These are phyloP conservation scores for Asterophora lycoperdoides DNA, from an alignment of 768 basidiomycete species.

Conservation along the genomic window DNA sequence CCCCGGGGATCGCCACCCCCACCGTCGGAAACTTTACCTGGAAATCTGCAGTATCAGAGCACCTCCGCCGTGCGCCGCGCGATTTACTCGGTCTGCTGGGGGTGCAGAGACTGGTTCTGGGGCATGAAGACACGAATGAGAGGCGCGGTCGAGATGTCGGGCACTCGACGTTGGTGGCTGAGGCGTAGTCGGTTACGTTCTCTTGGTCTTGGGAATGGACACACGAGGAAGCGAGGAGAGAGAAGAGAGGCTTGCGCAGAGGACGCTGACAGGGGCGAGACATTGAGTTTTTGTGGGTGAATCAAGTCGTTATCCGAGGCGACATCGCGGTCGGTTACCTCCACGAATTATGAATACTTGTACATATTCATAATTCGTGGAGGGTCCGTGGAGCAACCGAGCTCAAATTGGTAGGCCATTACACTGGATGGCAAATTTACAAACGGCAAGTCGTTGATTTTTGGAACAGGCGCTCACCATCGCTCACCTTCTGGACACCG, in stretches of 20 bases:
- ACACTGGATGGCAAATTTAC: too few species aligned
- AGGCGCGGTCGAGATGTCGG: slow-evolving; percentile 43
- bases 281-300: too few species aligned
- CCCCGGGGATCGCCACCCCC: slow-evolving; percentile 66
- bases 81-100: slow-evolving; percentile 47
- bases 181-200: slow-evolving; percentile 49
- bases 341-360: too few species aligned
- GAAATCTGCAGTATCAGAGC: slow-evolving; percentile 39
- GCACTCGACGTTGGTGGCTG: slow-evolving; percentile 43
- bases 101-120: slow-evolving; percentile 46
- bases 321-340: too few species aligned
- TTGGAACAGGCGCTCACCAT: too few species aligned
- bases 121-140: slow-evolving; percentile 51
- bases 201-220: slow-evolving; percentile 22
- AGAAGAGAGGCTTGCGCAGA: slow-evolving; percentile 6
- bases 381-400: too few species aligned
- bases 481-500: too few species aligned
- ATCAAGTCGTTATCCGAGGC: too few species aligned
- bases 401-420: too few species aligned
- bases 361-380: too few species aligned
- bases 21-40: slow-evolving; percentile 43
- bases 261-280: not conserved
- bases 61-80: slow-evolving; percentile 34
- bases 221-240: slow-evolving; percentile 11
- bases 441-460: too few species aligned